Evolutionary conservation across 2,329 filamentous ascomycete genomes (phyloP), one percentile per base, ranked within the genome.

Genomic region (Talaromyces marneffei): DNA sequence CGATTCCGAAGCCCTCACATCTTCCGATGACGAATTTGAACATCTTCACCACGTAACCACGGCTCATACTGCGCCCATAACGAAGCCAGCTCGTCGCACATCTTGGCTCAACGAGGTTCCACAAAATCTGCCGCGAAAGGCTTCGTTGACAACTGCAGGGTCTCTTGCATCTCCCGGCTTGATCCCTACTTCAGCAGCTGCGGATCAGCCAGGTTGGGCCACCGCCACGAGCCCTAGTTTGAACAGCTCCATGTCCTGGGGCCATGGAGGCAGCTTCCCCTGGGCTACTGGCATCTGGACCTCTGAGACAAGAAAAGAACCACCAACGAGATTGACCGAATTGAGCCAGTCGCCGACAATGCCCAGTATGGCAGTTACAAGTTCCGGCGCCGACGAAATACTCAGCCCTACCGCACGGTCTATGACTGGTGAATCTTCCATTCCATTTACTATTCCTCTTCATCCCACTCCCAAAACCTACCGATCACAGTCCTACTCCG

Each of bases 401-500:
- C 44, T 87, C 81, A 66, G 86, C 65, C 78, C 72, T 46, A 75
- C 77, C 12, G 71, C 76, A 61, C 73, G 75, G 62, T 72, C 78
- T 57, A 71, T 77, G 62, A 69, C 78, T 62, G 78, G 76, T 33
- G 83, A 93, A 65, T 75, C 80, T 8, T 71, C 79, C 6, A 89
- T 96, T 59, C 90, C 91, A 0, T 96, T 96, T 69, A 84, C 90
- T 6, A 95, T 96, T 66, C 92, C 92, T 3, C 81, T 96, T 20
- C 90, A 96, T 65, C 92, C 93, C 0, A 94, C 91, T 0, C 90
- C 90, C 1, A 97, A 97, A 75, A 92, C 91, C 1, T 94, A 96
- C 69, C 87, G 94, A 46, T 99, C 94, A 5, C 91, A 97, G 74
- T 97, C 94, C 4, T 97, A 97, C 75, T 97, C 93, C 0, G 93